Base-by-base conservation (phyloP, 2,329 filamentous ascomycete genomes). In the Ceratocystis papillata region DNA sequence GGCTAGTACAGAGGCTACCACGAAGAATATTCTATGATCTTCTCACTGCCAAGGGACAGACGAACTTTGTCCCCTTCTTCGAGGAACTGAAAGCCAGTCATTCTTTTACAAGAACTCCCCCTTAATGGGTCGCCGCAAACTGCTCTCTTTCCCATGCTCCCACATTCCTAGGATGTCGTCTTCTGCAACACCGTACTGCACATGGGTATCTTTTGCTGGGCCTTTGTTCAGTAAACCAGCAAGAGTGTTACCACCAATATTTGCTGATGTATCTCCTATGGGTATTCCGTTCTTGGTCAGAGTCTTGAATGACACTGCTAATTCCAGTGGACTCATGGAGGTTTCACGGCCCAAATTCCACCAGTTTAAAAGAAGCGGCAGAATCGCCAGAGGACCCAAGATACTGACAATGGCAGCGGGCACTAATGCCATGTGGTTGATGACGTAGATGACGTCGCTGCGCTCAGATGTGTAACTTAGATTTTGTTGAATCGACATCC, bases 101-200 rank as follows among this genome's bases (percentile, higher is more conserved):
- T 20, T 53, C 37, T 7, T 28, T 33, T 25, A 57, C 12, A 57
- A 25, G 7, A 30, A 8, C 22, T 57, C 20, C 28, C 53, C 53
- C 53, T 57, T 57, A 30, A 57, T 57, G 10, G 53, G 53, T 17
- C 53, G 25, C 28, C 22, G 53, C 53, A 57, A 30, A 30, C 53
- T 17, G 28, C 17, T 28, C 10, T 28, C 53, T 33, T 30, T 30
- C 7, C 5, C 12, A 33, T 57, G 7, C 17, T 57, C 53, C 25
- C 53, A 57, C 28, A 57, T 25, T 28, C 25, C 25, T 7, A 57
- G 28, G 30, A 57, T 28, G 30, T 30, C 53, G 10, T 30, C 15
- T 12, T 17, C 53, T 5, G 22, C 28, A n/a, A 57, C 53, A 30
- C 22, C 25, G 3, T 57, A 57, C 53, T 30, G 53, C 25, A 57